Conservation (phyloP, 345 rosid genomes). For the Aethionema arabicum region DNA sequence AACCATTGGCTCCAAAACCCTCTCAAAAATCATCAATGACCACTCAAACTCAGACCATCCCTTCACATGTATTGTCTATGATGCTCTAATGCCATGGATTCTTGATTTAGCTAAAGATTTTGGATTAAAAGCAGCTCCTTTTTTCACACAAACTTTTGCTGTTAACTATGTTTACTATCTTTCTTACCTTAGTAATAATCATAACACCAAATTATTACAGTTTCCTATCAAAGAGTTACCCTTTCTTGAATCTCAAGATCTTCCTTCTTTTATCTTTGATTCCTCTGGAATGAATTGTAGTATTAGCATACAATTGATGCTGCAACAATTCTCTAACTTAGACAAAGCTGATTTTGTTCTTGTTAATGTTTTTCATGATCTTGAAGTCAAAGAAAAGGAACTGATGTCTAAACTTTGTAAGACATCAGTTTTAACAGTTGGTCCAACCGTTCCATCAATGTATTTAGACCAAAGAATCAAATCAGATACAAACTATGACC, state of each 20-base stretch:
- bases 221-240: constrained; percentile 41
- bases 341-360: constrained; percentile 43
- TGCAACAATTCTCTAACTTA: constrained; percentile 40
- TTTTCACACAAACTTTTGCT: constrained; percentile 54
- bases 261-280: constrained; percentile 44
- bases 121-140: constrained; percentile 41
- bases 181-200: constrained; percentile 17
- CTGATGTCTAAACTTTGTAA: constrained; percentile 38
- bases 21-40: constrained; percentile 39
- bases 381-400: constrained; percentile 42
- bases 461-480: neutral
- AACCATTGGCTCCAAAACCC: constrained; percentile 40
- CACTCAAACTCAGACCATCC: constrained; percentile 32
- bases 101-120: constrained; percentile 45
- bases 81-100: constrained; percentile 50
- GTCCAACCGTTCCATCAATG: constrained; percentile 5
- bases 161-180: constrained; percentile 47
- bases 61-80: constrained; percentile 47
- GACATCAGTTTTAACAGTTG: neutral
- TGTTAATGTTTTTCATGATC: constrained; percentile 38
- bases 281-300: constrained; percentile 34
- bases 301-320: constrained; percentile 36
- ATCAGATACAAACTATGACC: neutral
- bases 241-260: constrained; percentile 40
- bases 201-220: constrained; percentile 19